Conservation (phyloP, 352 stramenopile species). For the Salisapilia sapeloensis region DNA sequence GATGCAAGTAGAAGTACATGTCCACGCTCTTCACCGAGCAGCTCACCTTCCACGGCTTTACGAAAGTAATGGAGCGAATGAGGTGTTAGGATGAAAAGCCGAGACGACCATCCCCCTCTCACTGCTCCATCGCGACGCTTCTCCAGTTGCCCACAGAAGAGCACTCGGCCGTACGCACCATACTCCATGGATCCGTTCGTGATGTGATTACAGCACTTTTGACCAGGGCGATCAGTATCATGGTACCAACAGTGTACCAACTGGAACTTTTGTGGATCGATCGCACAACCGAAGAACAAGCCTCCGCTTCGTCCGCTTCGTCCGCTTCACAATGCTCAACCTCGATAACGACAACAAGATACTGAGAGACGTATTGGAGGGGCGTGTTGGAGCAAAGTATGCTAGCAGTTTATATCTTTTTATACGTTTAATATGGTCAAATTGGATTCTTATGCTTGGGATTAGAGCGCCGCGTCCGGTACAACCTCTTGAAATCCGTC, state of each 20-base stretch:
- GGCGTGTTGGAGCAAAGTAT: conserved; percentile 21
- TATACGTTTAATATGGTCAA: too few species aligned
- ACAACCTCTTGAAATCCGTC: conserved; percentile 49
- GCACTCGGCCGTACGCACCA: conserved; percentile 48
- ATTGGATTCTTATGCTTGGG: neutral
- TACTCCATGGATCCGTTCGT: conserved; percentile 21
- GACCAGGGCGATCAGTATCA: too few species aligned
- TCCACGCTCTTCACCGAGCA: conserved; percentile 64
- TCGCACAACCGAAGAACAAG: too few species aligned
- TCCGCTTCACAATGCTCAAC: conserved; percentile 38
- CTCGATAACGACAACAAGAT: conserved; percentile 81
- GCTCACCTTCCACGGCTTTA: conserved; percentile 44
- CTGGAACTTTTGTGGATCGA: too few species aligned
- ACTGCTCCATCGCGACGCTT: conserved; percentile 63
- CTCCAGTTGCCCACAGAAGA: conserved; percentile 61
- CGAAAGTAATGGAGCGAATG: conserved; percentile 72
- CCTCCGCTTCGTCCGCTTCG: neutral
- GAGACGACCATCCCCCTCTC: conserved; percentile 47
- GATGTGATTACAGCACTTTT: too few species aligned
- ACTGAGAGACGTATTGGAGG: conserved; percentile 67
- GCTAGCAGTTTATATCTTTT: neutral
- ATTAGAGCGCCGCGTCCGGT: conserved; percentile 56
- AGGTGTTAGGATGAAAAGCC: conserved; percentile 68
- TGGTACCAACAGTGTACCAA: too few species aligned
- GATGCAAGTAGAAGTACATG: conserved; percentile 11